phyloP scores from a whole-genome alignment of 2,329 filamentous ascomycete genomes.

The Chaetomium globosum region DNA sequence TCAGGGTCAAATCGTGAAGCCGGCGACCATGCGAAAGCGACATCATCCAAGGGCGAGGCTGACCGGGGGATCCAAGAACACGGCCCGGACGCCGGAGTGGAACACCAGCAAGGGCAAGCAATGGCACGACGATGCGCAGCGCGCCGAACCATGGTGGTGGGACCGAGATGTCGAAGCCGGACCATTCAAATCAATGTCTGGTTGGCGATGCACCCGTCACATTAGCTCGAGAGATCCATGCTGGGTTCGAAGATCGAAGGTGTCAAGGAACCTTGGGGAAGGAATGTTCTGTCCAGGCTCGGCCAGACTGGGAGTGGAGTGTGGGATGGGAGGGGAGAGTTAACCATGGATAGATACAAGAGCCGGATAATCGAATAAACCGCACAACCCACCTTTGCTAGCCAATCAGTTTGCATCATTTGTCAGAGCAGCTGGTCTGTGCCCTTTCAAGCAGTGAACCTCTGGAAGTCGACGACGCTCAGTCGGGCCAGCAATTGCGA shows the following conservation, averaged over 20 bases:
- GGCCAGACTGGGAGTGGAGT: not conserved
- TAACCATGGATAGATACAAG: not conserved
- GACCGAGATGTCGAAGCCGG: not conserved
- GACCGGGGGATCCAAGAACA: not conserved
- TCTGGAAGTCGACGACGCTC: constrained; percentile 31
- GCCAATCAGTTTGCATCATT: constrained; percentile 30
- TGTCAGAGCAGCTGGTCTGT: constrained; percentile 33
- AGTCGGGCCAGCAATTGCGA: constrained; percentile 24
- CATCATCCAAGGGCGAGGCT: not conserved
- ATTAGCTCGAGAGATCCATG: not conserved
- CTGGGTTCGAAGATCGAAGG: not conserved
- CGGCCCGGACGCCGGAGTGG: not conserved
- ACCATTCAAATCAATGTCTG: not conserved
- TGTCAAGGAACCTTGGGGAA: not conserved
- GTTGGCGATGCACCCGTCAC: not conserved
- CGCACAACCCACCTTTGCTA: not conserved
- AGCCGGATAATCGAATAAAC: constrained; percentile 7
- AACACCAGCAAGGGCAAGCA: no score
- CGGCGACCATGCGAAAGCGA: not conserved
- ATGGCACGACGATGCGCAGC: not conserved
- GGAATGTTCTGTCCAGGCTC: not conserved
- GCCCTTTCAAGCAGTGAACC: constrained; percentile 21
- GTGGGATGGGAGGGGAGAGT: no score
- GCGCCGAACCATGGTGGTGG: constrained; percentile 11
- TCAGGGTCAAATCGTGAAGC: not conserved